Evolutionary conservation across 1,139 yeast genomes (phyloP).

Genomic region (Eremothecium sinecaudum): DNA sequence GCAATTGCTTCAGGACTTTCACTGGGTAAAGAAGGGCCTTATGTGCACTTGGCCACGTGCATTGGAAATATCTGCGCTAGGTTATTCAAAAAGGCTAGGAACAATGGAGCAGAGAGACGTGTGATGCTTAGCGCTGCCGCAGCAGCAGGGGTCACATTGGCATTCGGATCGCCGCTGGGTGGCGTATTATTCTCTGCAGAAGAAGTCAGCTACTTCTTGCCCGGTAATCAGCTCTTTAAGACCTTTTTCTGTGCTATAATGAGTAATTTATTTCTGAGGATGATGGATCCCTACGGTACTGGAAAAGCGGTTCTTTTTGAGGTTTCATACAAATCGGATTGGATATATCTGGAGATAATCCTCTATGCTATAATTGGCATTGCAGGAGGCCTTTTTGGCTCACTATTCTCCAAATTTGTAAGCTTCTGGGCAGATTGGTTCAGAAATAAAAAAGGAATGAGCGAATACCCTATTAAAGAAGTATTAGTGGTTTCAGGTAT

Average conservation of each 20-base stretch:
- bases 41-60: slow-evolving; percentile 60
- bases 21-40: slow-evolving; percentile 66
- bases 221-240: slow-evolving; percentile 50
- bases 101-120: slow-evolving; percentile 46
- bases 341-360: slow-evolving; percentile 44
- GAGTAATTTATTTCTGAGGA: slow-evolving; percentile 47
- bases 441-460: slow-evolving; percentile 32
- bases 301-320: slow-evolving; percentile 55
- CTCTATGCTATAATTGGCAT: slow-evolving; percentile 44
- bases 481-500: slow-evolving; percentile 40
- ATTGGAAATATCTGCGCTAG: slow-evolving; percentile 54
- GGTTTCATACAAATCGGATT: slow-evolving; percentile 45
- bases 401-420: slow-evolving; percentile 42
- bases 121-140: slow-evolving; percentile 58
- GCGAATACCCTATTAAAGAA: slow-evolving; percentile 39
- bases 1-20: slow-evolving; percentile 61
- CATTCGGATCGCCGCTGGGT: slow-evolving; percentile 63
- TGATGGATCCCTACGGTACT: slow-evolving; percentile 54
- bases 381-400: slow-evolving; percentile 53
- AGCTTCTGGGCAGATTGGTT: slow-evolving; percentile 42
- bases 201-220: slow-evolving; percentile 52
- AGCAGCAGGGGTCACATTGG: slow-evolving; percentile 60
- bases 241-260: slow-evolving; percentile 54
- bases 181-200: slow-evolving; percentile 59
- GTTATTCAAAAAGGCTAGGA: slow-evolving; percentile 40